Conservation (phyloP, 2,329 filamentous ascomycete species). For the Trichoderma asperellum region DNA sequence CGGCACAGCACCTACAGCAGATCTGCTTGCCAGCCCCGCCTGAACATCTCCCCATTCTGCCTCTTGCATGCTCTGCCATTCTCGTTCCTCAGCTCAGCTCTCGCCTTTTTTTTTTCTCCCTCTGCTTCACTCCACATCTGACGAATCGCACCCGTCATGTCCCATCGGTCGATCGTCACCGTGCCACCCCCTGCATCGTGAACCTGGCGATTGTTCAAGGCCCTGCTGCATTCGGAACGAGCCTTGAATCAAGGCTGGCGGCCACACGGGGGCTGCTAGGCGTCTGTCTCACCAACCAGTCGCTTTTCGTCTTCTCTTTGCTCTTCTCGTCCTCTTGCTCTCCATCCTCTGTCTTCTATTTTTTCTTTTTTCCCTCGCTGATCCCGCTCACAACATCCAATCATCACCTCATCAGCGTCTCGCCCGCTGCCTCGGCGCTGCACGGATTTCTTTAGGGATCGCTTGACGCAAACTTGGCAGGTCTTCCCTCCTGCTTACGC, state of each 20-base stretch:
- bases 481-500: conserved; percentile 6
- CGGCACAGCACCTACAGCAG: not conserved
- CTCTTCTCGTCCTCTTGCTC: not conserved
- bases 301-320: not conserved
- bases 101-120: not conserved
- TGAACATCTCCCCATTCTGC: not conserved
- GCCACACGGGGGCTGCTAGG: conserved; percentile 9
- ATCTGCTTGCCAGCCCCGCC: not conserved
- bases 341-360: not conserved
- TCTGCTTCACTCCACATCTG: conserved; percentile 14
- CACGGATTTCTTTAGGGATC: conserved; percentile 8
- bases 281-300: conserved; percentile 20
- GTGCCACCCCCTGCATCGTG: conserved; percentile 29
- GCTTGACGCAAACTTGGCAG: conserved; percentile 24
- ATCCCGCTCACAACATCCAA: conserved; percentile 7
- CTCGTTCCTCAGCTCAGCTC: not conserved
- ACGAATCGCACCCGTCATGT: conserved; percentile 27
- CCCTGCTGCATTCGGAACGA: conserved; percentile 10
- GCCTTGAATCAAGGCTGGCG: conserved; percentile 22
- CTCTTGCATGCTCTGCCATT: not conserved
- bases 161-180: conserved; percentile 16
- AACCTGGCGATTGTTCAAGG: conserved; percentile 19
- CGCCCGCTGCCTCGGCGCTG: conserved; percentile 25
- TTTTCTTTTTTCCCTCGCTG: conserved; percentile 11
- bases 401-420: conserved; percentile 22